Evolutionary conservation across 2,329 filamentous ascomycete genomes (phyloP), one percentile per base, ranked within the genome.

Genomic region (Plectosphaerella plurivora): DNA sequence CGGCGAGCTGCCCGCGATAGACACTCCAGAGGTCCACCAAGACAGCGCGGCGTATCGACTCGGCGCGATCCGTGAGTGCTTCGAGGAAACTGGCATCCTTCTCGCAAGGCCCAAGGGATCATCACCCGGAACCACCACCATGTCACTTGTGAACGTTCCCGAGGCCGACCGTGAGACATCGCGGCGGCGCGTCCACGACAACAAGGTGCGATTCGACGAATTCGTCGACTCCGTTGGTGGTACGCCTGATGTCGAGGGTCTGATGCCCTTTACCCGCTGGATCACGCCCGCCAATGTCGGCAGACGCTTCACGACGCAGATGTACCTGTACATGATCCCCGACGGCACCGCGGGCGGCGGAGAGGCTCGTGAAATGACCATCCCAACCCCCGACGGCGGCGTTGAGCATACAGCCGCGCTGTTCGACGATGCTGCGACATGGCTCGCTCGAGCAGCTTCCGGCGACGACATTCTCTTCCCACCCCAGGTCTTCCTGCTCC

Each of bases 271-370:
- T 64, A 96, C 92, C 0, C 83, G 90, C 51, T 97, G 94, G 94
- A 79, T 97, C 52, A 97, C 94, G 3, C 93, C 93, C 0, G 69
- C 75, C 1, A 83, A 81, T 55, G 73, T 87, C 2, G 81, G 84
- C 0, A 90, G 86, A 61, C 82, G 94, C 45, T 99, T 95, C 72
- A 90, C 89, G 0, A 97, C 93, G 1, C 92, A 97, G 66, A 97
- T 97, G 93, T 99, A 97, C 70, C 68, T 97, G 11, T 96, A 96
- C 70, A 86, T 95, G 68, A 78, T 97, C 3, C 91, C 91, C 0
- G 70, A 86, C 11, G 67, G 36, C 10, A 20, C 15, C 8, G 47
- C 58, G 6, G 63, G 60, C 33, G 61, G 55, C 60, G 71, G 57
- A 57, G 67, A 42, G 47, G 70, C 46, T 58, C 72, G 59, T 57